phyloP scores from a whole-genome alignment of 345 rosid species.

The Lepidium africanum region DNA sequence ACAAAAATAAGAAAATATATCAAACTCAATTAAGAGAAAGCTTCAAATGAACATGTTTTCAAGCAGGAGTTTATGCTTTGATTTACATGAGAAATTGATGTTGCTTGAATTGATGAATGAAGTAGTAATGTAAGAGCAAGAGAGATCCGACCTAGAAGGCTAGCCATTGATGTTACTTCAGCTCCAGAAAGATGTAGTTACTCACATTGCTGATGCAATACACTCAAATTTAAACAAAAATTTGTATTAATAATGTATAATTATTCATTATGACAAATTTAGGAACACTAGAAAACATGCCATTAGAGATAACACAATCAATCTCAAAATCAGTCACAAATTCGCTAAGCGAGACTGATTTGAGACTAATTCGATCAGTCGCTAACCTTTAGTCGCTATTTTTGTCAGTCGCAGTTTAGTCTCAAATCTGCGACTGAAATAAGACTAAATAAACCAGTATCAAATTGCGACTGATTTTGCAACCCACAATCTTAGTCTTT shows the following conservation, averaged over 20 bases:
- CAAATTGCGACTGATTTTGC: no score
- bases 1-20: conserved; percentile 14
- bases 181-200: no score
- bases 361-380: no score
- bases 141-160: neutral
- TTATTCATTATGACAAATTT: neutral
- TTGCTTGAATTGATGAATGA: conserved; percentile 5
- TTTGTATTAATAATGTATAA: neutral
- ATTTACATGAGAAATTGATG: conserved; percentile 6
- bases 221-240: neutral
- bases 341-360: no score
- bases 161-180: conserved; percentile 9
- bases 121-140: conserved; percentile 1
- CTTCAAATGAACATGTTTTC: neutral
- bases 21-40: neutral
- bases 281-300: no score
- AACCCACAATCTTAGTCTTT: no score
- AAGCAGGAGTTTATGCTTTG: neutral
- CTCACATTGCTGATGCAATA: neutral
- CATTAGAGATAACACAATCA: no score
- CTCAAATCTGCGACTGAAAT: no score
- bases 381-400: no score
- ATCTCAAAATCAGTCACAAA: no score
- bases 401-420: no score
- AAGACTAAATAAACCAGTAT: no score